Evolutionary conservation across 345 rosid genomes (phyloP), one percentile per base, ranked within the genome.

Genomic region (Anacardium occidentale): DNA sequence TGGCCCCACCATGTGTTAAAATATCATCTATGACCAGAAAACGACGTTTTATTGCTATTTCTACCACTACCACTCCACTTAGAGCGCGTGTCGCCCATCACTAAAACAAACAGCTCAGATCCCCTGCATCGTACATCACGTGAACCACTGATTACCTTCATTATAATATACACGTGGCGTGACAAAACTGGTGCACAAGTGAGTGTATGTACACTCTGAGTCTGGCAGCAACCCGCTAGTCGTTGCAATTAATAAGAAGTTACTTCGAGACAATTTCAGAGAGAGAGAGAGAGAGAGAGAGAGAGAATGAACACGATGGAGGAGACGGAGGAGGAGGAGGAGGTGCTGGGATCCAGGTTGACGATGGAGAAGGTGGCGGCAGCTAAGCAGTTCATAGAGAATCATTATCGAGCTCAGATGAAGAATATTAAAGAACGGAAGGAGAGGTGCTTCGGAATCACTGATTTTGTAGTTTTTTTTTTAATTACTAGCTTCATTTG

Each of bases 291-390:
- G 32, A 29, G 32, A 29, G 32, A 29, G 32, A 70, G 83, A 68
- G 71, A 68, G 72, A 44, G 72, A 75, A 55, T 20, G 40, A 56
- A 52, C 69, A 87, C 75, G 11, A 86, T 86, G 64, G 83, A 77
- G 75, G 89, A 84, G 79, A 91, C 81, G 45, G 89, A 74, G 47
- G 88, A 81, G 56, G 84, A 85, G 73, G 84, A 85, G 74, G 93
- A 89, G 85, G 89, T 87, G 71, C 42, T 85, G 73, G 96, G 96
- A 72, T 91, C 97, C 79, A 91, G 90, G 80, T 88, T 91, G 83
- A 94, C 98, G 75, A 89, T 94, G 98, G 98, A 94, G 94, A 94
- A 85, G 74, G 98, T 94, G 69, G 98, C 98, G 25, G 98, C 97
- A 14, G 94, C 98, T 32, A 94, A 94, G 76, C 92, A 94, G 91